Evolutionary conservation across 1,139 yeast genomes (phyloP).

Genomic region (Pichia sp.): DNA sequence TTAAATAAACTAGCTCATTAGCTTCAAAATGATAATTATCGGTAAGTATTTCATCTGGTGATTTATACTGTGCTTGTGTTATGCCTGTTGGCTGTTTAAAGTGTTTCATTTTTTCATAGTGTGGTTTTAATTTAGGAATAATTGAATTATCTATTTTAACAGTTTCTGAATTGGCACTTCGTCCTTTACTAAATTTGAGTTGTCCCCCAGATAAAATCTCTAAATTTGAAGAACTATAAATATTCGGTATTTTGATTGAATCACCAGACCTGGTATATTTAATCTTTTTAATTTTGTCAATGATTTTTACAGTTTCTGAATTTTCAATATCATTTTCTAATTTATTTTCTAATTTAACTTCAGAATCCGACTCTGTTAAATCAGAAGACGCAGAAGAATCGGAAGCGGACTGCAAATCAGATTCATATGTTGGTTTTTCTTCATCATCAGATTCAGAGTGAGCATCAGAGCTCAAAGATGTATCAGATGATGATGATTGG

Average conservation of each 20-base stretch:
- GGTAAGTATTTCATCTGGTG: constrained; percentile 27
- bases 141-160: constrained; percentile 12
- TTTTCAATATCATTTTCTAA: neutral
- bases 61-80: constrained; percentile 10
- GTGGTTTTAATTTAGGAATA: constrained; percentile 14
- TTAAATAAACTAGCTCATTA: constrained; percentile 19
- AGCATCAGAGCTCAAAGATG: neutral
- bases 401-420: too few species aligned
- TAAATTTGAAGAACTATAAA: constrained; percentile 11
- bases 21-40: constrained; percentile 19
- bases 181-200: constrained; percentile 6
- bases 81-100: constrained; percentile 20
- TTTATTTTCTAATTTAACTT: too few species aligned
- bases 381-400: neutral
- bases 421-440: neutral
- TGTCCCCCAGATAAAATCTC: constrained; percentile 11
- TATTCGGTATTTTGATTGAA: constrained; percentile 2
- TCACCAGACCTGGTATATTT: neutral
- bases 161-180: neutral
- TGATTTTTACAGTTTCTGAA: neutral
- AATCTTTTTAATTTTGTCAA: neutral
- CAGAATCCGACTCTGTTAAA: too few species aligned
- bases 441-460: neutral
- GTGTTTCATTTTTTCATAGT: constrained; percentile 5
- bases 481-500: neutral